Evolutionary conservation across 106 monocot species (phyloP).

Genomic region (Platanthera zijinensis): DNA sequence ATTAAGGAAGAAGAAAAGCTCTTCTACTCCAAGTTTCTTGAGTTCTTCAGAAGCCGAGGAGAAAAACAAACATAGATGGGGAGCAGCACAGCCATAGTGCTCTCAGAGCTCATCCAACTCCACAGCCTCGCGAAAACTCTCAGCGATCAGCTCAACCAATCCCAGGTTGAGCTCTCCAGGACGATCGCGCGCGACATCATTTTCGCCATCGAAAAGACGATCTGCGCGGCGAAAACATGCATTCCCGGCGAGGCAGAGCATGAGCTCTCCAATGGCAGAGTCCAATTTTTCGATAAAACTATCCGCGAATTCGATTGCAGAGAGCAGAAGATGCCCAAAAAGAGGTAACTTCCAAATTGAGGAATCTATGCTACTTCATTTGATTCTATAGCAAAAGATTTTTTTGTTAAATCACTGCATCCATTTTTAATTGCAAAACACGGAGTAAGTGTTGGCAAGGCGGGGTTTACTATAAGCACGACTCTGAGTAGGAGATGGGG

Average conservation of each 20-base stretch:
- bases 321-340: not conserved
- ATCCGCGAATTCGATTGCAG: not conserved
- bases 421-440: no score
- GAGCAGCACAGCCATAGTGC: not conserved
- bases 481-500: no score
- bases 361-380: not conserved
- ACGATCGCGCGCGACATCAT: slow-evolving; percentile 11
- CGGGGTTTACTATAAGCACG: no score
- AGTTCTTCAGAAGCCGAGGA: no score
- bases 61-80: not conserved
- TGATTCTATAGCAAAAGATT: not conserved
- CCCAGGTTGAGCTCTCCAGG: not conserved
- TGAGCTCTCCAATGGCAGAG: not conserved
- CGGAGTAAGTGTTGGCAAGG: no score
- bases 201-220: slow-evolving; percentile 6
- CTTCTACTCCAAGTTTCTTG: not conserved
- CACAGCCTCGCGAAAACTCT: slow-evolving; percentile 3
- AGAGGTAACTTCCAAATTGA: slow-evolving; percentile 5
- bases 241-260: not conserved
- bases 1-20: not conserved
- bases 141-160: not conserved
- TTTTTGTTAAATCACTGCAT: no score
- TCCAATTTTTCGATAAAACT: not conserved
- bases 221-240: not conserved
- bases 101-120: not conserved